phyloP scores from a whole-genome alignment of 23 red algal species.

The Chondrus crispus region DNA sequence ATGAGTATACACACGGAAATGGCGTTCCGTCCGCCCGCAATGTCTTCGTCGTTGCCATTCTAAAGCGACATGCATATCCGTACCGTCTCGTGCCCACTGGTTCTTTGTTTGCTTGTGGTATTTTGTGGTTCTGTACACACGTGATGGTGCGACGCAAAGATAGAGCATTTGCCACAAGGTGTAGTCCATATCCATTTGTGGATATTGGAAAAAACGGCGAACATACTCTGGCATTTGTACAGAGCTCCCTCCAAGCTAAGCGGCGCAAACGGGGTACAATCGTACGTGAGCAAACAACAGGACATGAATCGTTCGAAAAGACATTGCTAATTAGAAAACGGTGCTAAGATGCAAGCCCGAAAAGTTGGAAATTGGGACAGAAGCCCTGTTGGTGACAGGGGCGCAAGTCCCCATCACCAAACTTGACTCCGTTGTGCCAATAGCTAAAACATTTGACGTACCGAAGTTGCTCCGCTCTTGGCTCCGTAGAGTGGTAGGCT shows the following conservation, averaged over 20 bases:
- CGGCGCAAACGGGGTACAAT: background rate
- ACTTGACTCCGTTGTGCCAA: too few relatives aligned
- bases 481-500: background rate
- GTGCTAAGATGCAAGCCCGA: background rate
- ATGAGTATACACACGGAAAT: too few relatives aligned
- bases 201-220: slow-evolving; percentile 60
- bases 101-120: slow-evolving; percentile 99
- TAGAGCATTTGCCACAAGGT: slow-evolving; percentile 94
- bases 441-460: background rate
- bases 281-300: background rate
- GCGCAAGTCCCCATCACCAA: background rate
- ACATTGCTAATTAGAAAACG: background rate
- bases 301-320: background rate
- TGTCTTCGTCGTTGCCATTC: too few relatives aligned
- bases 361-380: background rate
- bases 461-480: background rate
- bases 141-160: slow-evolving; percentile 79
- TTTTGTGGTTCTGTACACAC: slow-evolving; percentile 86
- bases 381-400: background rate
- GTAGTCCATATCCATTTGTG: slow-evolving; percentile 96
- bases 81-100: slow-evolving; percentile 98
- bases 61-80: too few relatives aligned
- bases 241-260: slow-evolving; percentile 2
- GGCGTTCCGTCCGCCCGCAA: too few relatives aligned
- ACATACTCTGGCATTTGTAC: slow-evolving; percentile 79